Base-by-base conservation (phyloP, 2,329 filamentous ascomycete species). In the Pyrenophora teres region DNA sequence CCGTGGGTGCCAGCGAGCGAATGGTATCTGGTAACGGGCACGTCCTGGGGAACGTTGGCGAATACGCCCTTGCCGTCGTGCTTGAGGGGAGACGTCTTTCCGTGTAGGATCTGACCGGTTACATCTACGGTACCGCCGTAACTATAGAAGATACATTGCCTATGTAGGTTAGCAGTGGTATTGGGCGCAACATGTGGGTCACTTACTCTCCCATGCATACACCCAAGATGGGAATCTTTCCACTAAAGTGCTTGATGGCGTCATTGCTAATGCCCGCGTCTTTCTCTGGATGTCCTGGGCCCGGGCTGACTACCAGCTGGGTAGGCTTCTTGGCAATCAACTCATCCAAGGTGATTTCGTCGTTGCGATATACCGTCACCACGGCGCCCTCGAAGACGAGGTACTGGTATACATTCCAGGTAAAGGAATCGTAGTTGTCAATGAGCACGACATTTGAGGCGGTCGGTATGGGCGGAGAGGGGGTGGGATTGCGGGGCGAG, bases 361-460 rank as follows among this genome's bases (percentile, higher is more conserved):
- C 93, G 71, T 99, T 99, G 65, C 94, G 86, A 76, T 87, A 89
- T 16, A 99, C 94, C 3, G 87, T 90, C 43, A 97, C 94, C 1
- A 81, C 89, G 23, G 95, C 94, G 27, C 94, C 94, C 74, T 97
- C 94, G n/a, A 99, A 86, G 6, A 93, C 88, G 1, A 99, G 85
- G 69, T 99, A 99, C 75, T 99, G 95, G 75, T 97, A 99, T 52
- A 99, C 91, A 71, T 99, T 99, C 91, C 92, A 99, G 52, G 93
- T 97, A 75, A 99, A 99, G 3, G 94, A 97, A 76, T 99, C 94
- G 76, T 97, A 99, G 77, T 99, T 99, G 81, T 99, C 94, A 68
- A 99, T 97, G 59, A 99, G 82, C 57, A 99, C 84, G 52, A 99
- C 83, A 75, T 97, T 97, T 50, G 88, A 89, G 21, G 94, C 94